phyloP scores from a whole-genome alignment of 352 stramenopile genomes.

The Pythium insidiosum region DNA sequence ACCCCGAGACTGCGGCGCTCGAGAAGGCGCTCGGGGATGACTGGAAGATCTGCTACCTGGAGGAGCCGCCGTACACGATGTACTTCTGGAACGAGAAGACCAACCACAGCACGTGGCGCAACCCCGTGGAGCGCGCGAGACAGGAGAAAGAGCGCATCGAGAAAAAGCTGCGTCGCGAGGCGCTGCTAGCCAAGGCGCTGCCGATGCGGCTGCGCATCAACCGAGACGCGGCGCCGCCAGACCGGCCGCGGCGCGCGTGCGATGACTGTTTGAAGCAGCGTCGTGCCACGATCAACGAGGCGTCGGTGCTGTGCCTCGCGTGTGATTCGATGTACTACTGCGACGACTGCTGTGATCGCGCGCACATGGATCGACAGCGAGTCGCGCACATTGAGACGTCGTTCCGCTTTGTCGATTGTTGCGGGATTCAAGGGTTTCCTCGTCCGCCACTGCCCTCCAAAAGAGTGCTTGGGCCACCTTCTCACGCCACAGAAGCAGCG shows the following conservation, averaged over 20 bases:
- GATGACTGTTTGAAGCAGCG: no score
- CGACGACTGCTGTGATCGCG: constrained; percentile 32
- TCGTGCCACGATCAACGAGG: background rate
- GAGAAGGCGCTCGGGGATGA: constrained; percentile 27
- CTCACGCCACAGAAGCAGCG: no score
- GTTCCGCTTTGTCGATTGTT: constrained; percentile 27
- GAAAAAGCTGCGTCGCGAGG: constrained; percentile 18
- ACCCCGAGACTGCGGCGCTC: constrained; percentile 12
- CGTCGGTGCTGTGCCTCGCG: constrained; percentile 24
- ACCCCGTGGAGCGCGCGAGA: constrained; percentile 38
- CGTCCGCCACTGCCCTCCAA: background rate
- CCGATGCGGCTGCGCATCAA: constrained; percentile 38
- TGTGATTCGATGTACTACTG: constrained; percentile 36
- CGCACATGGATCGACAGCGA: constrained; percentile 22
- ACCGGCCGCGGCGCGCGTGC: constrained; percentile 12
- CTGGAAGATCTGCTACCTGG: constrained; percentile 44
- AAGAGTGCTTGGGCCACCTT: no score
- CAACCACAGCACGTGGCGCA: constrained; percentile 44
- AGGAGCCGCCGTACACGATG: constrained; percentile 46
- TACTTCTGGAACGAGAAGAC: constrained; percentile 64
- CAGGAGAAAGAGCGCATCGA: constrained; percentile 26
- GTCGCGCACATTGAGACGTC: constrained; percentile 22
- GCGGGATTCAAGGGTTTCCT: constrained; percentile 27
- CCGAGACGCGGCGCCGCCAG: constrained; percentile 7
- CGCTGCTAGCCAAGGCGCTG: constrained; percentile 27